Evolutionary conservation across 2,329 filamentous ascomycete species (phyloP), one percentile per base, ranked within the genome.

Genomic region (Sarocladium oryzae): DNA sequence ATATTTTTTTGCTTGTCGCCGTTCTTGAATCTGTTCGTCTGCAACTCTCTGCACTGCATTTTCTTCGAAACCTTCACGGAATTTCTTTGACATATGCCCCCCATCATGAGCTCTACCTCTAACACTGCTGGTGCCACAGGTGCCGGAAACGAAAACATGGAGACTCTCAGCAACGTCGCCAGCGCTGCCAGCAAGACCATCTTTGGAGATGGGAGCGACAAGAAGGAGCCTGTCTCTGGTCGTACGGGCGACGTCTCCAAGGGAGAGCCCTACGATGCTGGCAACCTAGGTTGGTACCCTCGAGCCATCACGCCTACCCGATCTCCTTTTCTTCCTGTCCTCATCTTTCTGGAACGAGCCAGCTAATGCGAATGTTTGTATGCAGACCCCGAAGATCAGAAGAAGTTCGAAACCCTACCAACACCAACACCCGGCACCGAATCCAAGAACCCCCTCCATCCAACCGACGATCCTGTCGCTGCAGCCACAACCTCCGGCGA

Each of bases 261-360:
- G 38, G 81, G 79, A 11, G 84, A 92, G 64, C 89, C 89, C 0
- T 95, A 84, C 60, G 89, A 93, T 62, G 81, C 82, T 53, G 89
- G 89, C 46, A 93, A 93, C 65, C 69, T 79, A n/a, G 76, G 81
- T 72, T 77, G 37, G 62, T 50, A 10, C 3, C 16, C 33, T 20
- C 16, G 10, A 21, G 16, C 45, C 13, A 30, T 3, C 38, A 30
- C 8, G n/a, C 11, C 24, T 11, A 30, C 11, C 7, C 28, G 38
- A 43, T 24, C 1, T 13, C 33, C 33, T 13, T 30, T 30, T 30
- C 13, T 30, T 13, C 15, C 32, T 49, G 30, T 49, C 13, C 20
- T 50, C 33, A 28, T n/a, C 10, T 35, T 41, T 6, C 35, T 48
- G 38, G 26, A 37, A 5, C 40, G 33, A 33, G 15, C 8, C 30